phyloP scores from a whole-genome alignment of 202 grass and related monocot genomes.

The Cymbopogon flexuosus region DNA sequence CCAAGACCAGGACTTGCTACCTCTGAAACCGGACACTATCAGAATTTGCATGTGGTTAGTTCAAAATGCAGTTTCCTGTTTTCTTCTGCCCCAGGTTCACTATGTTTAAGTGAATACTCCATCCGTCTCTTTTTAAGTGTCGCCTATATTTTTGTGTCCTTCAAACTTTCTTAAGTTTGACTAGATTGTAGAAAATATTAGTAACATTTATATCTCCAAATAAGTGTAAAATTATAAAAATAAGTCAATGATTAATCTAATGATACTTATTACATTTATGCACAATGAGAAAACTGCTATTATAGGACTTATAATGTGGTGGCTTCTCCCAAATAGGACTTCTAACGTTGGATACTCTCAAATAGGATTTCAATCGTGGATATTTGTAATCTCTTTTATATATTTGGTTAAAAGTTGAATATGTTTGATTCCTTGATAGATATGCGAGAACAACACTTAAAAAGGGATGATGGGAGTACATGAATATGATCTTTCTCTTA shows the following conservation, averaged over 20 bases:
- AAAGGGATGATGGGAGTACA: neutral
- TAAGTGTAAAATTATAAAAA: neutral
- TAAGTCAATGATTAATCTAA: neutral
- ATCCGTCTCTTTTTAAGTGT: neutral
- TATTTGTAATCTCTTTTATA: neutral
- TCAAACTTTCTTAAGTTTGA: neutral
- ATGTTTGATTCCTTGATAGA: neutral
- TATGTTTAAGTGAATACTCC: too few species aligned
- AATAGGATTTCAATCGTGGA: too few species aligned
- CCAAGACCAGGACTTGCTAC: constrained; percentile 66
- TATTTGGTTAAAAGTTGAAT: neutral
- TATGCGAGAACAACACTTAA: neutral
- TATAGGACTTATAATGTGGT: too few species aligned
- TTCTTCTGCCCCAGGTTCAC: neutral
- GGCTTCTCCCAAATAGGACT: too few species aligned
- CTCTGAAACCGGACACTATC: constrained; percentile 48
- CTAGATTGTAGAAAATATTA: neutral
- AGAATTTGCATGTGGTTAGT: constrained; percentile 90
- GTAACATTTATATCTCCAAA: neutral
- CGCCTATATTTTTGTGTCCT: neutral
- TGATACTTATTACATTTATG: neutral
- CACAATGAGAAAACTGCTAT: too few species aligned
- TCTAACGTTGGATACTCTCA: too few species aligned
- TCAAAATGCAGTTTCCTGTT: constrained; percentile 24
- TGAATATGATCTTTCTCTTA: neutral